A percentile compares a stretch with the other conserved stretches of the same genome.
Evolutionary conservation across 192 early-diverging fungal genomes (phyloP).

Genomic region (Helicostylum pulchrum): DNA sequence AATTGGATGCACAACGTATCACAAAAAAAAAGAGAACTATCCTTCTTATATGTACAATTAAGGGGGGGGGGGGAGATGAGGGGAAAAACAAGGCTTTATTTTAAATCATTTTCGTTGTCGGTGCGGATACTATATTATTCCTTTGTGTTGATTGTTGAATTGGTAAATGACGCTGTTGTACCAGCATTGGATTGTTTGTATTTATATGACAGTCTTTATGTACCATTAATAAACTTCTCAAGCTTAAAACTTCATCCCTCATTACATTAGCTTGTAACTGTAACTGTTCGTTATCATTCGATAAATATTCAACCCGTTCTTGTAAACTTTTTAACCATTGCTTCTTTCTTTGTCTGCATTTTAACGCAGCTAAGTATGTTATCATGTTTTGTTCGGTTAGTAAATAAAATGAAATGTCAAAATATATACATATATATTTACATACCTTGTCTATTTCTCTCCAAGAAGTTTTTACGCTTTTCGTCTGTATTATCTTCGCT

Average conservation of each 20-base stretch:
- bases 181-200: neutral
- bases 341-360: conserved; percentile 93
- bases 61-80: too few species aligned
- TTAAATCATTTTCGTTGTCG: too few species aligned
- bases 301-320: conserved; percentile 54
- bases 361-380: conserved; percentile 65
- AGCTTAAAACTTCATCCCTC: conserved; percentile 71
- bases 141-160: too few species aligned
- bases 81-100: too few species aligned
- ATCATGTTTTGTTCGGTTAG: neutral
- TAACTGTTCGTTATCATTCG: conserved; percentile 62
- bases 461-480: conserved; percentile 78
- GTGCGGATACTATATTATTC: too few species aligned
- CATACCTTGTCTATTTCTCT: conserved; percentile 82
- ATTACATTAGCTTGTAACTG: conserved; percentile 54
- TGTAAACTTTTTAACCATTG: conserved; percentile 84
- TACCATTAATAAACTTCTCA: conserved; percentile 70
- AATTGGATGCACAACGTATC: too few species aligned
- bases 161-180: neutral
- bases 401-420: neutral
- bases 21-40: too few species aligned
- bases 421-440: neutral
- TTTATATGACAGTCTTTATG: conserved; percentile 65
- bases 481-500: conserved; percentile 44
- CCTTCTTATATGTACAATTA: too few species aligned